These are phyloP conservation scores for Nannochloropsis salina DNA, from an alignment of 108 stramenopile genomes.

Conservation along the genomic window DNA sequence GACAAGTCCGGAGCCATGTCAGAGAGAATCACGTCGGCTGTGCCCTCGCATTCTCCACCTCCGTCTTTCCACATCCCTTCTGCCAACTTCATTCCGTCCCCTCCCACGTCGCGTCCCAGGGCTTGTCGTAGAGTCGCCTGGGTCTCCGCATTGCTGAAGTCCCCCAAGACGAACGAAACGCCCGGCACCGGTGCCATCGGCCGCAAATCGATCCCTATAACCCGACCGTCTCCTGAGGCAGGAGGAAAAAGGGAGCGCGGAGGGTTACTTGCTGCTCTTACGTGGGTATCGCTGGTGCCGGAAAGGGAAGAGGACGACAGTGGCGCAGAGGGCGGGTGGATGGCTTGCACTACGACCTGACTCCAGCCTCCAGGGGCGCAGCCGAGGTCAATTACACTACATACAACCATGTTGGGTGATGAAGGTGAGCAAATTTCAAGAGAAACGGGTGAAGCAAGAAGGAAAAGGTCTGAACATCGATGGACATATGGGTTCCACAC, in stretches of 20 bases:
- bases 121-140: background rate
- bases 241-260: background rate
- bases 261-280: background rate
- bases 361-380: background rate
- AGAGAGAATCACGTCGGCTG: background rate
- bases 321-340: background rate
- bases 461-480: background rate
- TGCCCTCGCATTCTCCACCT: background rate
- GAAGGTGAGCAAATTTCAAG: background rate
- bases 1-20: background rate
- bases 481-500: background rate
- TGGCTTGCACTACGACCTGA: background rate
- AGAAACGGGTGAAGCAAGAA: background rate
- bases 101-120: background rate
- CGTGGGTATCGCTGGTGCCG: background rate
- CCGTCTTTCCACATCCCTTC: background rate
- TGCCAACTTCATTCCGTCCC: background rate
- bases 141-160: background rate
- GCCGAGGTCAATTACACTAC: background rate
- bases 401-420: background rate
- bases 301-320: background rate
- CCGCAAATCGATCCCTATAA: background rate
- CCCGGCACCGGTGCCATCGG: background rate
- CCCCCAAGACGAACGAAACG: background rate
- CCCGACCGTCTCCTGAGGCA: background rate